phyloP scores from a whole-genome alignment of 352 stramenopile genomes.

The Pythium sp. region DNA sequence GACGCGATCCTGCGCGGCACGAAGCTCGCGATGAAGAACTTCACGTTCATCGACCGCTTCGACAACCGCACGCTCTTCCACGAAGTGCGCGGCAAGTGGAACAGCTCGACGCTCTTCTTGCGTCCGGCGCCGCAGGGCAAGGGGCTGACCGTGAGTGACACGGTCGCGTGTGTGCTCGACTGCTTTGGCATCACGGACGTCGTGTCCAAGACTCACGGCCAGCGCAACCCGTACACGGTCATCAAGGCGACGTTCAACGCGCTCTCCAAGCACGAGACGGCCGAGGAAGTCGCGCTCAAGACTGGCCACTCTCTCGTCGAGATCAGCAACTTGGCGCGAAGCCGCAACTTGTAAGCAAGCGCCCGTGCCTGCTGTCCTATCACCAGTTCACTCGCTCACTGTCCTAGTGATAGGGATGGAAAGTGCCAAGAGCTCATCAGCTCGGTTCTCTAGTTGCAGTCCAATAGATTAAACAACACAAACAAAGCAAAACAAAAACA shows the following conservation, averaged over 20 bases:
- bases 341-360: slow-evolving; percentile 56
- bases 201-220: slow-evolving; percentile 91
- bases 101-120: slow-evolving; percentile 92
- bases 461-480: slow-evolving; percentile 11
- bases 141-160: slow-evolving; percentile 77
- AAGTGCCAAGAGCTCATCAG: background rate
- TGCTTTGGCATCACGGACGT: slow-evolving; percentile 94
- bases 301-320: slow-evolving; percentile 85
- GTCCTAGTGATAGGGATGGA: background rate
- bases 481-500: slow-evolving; percentile 11
- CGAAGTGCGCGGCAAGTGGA: slow-evolving; percentile 94
- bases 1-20: slow-evolving; percentile 89
- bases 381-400: background rate
- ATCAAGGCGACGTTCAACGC: slow-evolving; percentile 95
- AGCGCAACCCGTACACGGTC: slow-evolving; percentile 94
- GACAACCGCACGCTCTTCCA: slow-evolving; percentile 88
- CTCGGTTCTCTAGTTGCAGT: slow-evolving; percentile 2
- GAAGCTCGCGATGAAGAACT: slow-evolving; percentile 90
- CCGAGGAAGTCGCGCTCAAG: slow-evolving; percentile 93
- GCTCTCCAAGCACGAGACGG: slow-evolving; percentile 91
- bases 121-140: slow-evolving; percentile 71
- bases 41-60: slow-evolving; percentile 95
- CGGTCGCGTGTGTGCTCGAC: slow-evolving; percentile 76
- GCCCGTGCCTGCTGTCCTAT: background rate
- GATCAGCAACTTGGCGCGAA: slow-evolving; percentile 71